Evolutionary conservation across 495 filamentous ascomycete genomes (phyloP).

Genomic region (Chlorociboria aeruginascens): DNA sequence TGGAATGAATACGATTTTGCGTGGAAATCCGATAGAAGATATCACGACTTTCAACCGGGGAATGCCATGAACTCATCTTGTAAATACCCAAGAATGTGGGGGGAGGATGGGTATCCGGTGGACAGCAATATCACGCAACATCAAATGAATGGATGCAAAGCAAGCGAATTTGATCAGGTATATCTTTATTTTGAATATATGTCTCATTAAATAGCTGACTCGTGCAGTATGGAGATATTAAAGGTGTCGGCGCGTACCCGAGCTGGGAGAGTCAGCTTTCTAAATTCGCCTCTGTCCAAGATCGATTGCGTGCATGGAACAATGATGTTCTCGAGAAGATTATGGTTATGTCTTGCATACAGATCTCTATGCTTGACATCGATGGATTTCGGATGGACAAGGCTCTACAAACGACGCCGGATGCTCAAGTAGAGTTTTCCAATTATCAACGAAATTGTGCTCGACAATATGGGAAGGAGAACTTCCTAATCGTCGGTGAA

Average conservation of each 20-base stretch:
- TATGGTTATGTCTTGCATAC: constrained; percentile 53
- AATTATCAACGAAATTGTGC: not conserved
- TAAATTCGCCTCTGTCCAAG: constrained; percentile 66
- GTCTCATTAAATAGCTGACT: constrained; percentile 7
- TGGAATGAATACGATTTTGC: not conserved
- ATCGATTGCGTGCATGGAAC: constrained; percentile 61
- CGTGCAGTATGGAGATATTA: too few relatives aligned
- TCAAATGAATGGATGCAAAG: not conserved
- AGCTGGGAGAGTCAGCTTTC: constrained; percentile 49
- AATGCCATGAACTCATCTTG: not conserved
- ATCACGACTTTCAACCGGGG: not conserved
- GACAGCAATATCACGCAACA: not conserved
- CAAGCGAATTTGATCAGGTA: not conserved
- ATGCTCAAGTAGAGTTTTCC: constrained; percentile 27
- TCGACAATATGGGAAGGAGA: not conserved
- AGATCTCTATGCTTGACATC: constrained; percentile 51
- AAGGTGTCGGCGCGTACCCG: too few relatives aligned
- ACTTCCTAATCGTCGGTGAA: not conserved
- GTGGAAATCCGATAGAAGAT: not conserved
- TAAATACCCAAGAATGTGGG: not conserved
- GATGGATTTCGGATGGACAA: constrained; percentile 64
- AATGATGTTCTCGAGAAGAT: constrained; percentile 47
- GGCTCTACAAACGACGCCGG: constrained; percentile 51
- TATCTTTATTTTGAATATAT: not conserved
- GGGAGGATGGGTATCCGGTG: not conserved